Base-by-base conservation (phyloP, 768 basidiomycete species). In the Exidia glandulosa region DNA sequence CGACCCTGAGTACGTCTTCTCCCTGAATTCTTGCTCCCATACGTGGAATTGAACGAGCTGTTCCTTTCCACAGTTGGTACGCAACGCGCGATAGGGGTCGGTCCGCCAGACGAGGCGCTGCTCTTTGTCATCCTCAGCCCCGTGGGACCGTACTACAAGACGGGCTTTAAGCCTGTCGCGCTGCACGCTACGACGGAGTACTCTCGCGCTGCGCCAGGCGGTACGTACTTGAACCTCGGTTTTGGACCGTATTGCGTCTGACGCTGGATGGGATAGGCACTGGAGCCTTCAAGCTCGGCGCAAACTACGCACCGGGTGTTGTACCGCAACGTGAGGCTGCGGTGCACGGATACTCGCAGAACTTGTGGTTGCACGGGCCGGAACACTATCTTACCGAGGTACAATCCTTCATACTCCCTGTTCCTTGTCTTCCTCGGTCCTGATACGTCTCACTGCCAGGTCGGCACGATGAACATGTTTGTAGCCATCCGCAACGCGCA, bases 381-480 rank as follows among this genome's bases (percentile, higher is more conserved):
- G 76, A 80, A 57, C 76, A 80, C 63, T 68, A 75, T 62, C 66
- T 81, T 56, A 82, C 80, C 3, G 81, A 81, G 69, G 76, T 75
- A 58, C 55, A 67, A 61, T 67, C 69, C 23, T 72, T 78, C 34
- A 72, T 36, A 6, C 32, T 30, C 1, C 13, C 55, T 27, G 31
- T 60, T 16, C 41, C n/a, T 58, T 45, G 13, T 23, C 16, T 12
- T 50, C 19, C 16, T n/a, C n/a, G 9, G 3, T 41, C 10, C 56
- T 57, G 31, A 54, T 27, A 45, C 32, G 57, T 48, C 16, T n/a
- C n/a, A n/a, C 16, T 19, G 52, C 19, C 66, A 76, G 72, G 91
- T 92, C 45, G 93, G 93, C 45, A 92, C 91, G 1, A 94, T 94
- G 93, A 95, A 95, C 72, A 73, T 93, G 70, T 94, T 94, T 62